A percentile compares a stretch with the other conserved stretches of the same genome.
phyloP scores from a whole-genome alignment of 2,329 filamentous ascomycete genomes.

The Ophiobolus disseminans region DNA sequence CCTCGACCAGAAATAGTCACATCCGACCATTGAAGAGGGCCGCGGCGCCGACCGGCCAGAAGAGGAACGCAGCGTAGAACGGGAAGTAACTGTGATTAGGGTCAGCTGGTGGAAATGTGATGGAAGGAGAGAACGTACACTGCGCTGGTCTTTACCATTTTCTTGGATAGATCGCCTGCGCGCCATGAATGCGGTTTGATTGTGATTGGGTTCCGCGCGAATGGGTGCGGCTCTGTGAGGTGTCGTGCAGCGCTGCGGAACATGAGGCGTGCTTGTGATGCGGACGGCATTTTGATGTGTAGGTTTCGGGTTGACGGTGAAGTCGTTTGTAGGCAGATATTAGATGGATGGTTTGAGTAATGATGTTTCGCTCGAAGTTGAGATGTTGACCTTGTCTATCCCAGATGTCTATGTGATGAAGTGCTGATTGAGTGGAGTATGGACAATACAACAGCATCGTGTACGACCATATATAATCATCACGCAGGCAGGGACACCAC shows the following conservation, averaged over 20 bases:
- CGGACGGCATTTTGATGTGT: constrained; percentile 36
- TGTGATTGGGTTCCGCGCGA: constrained; percentile 39
- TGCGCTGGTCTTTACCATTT: constrained; percentile 27
- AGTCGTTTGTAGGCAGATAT: constrained; percentile 3
- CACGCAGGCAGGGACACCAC: neutral
- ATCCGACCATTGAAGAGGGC: constrained; percentile 36
- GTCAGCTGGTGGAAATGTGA: neutral
- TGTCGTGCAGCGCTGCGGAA: constrained; percentile 40
- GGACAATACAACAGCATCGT: neutral
- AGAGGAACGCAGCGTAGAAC: constrained; percentile 34
- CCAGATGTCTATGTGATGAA: constrained; percentile 3
- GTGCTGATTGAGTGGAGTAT: constrained; percentile 10
- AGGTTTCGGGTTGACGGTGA: too few species aligned
- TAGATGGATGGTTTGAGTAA: neutral
- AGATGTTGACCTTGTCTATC: constrained; percentile 2
- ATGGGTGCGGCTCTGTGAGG: constrained; percentile 47
- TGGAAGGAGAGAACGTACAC: constrained; percentile 31
- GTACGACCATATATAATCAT: neutral
- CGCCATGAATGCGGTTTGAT: constrained; percentile 33
- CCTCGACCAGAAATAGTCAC: constrained; percentile 34
- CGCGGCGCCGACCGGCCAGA: constrained; percentile 42
- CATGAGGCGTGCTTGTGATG: constrained; percentile 40
- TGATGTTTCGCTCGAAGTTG: neutral
- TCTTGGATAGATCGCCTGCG: constrained; percentile 30
- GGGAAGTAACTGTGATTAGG: constrained; percentile 35